A percentile compares a stretch with the other conserved stretches of the same genome.
These are phyloP conservation scores for Beta corolliflora DNA, from an alignment of 179 eudicot species.

Conservation along the genomic window DNA sequence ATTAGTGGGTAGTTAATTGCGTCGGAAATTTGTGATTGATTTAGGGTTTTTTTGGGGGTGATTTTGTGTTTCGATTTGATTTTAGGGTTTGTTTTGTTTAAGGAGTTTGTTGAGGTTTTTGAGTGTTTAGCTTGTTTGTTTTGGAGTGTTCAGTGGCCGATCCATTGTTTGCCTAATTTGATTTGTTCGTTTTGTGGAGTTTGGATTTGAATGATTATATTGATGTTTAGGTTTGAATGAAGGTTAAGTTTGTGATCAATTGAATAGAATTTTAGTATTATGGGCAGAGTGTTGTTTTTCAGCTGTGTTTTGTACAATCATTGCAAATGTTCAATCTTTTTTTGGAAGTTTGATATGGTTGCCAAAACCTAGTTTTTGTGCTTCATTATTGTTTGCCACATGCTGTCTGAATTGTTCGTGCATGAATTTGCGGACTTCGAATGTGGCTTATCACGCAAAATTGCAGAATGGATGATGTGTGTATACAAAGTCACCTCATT, in stretches of 20 bases:
- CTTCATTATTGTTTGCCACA: no score
- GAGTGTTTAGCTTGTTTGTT: conserved; percentile 20
- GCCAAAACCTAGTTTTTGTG: no score
- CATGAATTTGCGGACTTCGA: background rate
- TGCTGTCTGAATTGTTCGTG: background rate
- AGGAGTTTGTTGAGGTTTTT: conserved; percentile 23
- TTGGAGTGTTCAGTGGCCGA: conserved; percentile 36
- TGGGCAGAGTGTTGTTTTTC: conserved; percentile 14
- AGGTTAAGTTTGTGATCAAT: conserved; percentile 9
- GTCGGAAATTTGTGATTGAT: conserved; percentile 25
- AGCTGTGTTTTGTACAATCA: background rate
- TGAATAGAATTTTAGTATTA: conserved; percentile 7
- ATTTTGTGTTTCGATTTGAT: conserved; percentile 24
- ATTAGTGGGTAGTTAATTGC: conserved; percentile 17
- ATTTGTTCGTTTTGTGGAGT: conserved; percentile 20
- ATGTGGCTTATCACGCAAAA: background rate
- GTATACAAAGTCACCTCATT: background rate
- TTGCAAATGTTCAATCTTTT: background rate
- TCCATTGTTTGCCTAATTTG: conserved; percentile 30
- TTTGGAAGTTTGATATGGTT: background rate
- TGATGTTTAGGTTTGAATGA: conserved; percentile 10
- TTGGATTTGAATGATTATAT: background rate
- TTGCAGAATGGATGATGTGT: background rate
- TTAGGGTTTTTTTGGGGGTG: conserved; percentile 21
- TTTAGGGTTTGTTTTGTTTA: conserved; percentile 30